Evolutionary conservation across 495 filamentous ascomycete genomes (phyloP).

Genomic region (Tuber microsphaerosporum): DNA sequence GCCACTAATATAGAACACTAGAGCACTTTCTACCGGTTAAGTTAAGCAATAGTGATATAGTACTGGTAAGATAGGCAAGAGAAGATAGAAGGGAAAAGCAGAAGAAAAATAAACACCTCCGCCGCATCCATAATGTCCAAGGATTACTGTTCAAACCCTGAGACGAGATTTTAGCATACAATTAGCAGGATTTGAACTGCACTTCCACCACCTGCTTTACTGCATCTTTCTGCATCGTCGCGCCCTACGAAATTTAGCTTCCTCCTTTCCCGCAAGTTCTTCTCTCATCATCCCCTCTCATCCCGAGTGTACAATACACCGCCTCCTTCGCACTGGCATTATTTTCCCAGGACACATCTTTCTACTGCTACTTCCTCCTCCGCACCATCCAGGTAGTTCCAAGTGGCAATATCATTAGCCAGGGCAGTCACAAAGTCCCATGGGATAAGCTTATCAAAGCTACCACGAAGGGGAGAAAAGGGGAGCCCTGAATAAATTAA

Average conservation of each 20-base stretch:
- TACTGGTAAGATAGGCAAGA: too few relatives aligned
- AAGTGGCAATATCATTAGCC: background rate
- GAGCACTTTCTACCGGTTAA: background rate
- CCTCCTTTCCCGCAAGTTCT: background rate
- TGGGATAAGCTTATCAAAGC: background rate
- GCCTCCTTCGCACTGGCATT: background rate
- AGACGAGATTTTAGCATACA: background rate
- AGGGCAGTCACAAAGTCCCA: background rate
- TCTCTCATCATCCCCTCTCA: background rate
- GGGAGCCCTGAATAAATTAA: background rate
- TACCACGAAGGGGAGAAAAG: background rate
- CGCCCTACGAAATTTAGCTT: background rate
- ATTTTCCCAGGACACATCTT: background rate
- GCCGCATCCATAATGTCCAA: too few relatives aligned
- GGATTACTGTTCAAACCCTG: too few relatives aligned
- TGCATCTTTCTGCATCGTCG: background rate
- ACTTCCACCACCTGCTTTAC: background rate
- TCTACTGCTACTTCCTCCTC: background rate
- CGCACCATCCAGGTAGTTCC: background rate
- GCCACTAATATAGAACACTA: background rate
- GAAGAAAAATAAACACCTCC: too few relatives aligned
- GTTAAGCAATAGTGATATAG: too few relatives aligned
- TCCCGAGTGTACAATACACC: background rate
- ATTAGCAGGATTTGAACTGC: background rate
- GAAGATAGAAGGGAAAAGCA: too few relatives aligned